Evolutionary conservation across 371 early-diverging fungal species (phyloP), one percentile per base, ranked within the genome.

Genomic region (Mortierella sp.): DNA sequence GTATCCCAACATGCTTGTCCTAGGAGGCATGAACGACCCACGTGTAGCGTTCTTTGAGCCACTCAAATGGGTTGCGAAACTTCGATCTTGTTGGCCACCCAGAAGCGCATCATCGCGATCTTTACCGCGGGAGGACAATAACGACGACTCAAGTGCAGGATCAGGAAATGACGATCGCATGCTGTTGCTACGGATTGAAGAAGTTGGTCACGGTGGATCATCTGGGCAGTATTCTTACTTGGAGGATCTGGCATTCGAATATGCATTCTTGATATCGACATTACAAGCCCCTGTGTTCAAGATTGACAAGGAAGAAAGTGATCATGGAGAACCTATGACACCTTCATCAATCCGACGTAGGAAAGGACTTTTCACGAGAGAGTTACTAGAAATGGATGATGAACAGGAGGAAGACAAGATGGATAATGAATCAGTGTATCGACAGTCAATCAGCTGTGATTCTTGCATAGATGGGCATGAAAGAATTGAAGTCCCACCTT

Each of bases 21-120:
- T 88, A 38, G 90, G 86, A 24, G 91, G 93, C 7, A 68, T 92
- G 78, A 90, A 90, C 61, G 92, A 92, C 65, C 92, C 90, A 4
- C 84, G 93, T 4, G 92, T 92, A n/a, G 69, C 82, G 22, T 84
- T 70, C 62, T 74, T 82, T 58, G 92, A 92, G 68, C 93, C 92
- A 3, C 70, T 86, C 55, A 92, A 93, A 63, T 91, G 87, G 86
- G 84, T 85, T 19, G 89, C 90, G 38, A 90, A 88, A 67, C 55
- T 91, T 47, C 64, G 92, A 32, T 72, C 76, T 1, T 72, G 72
- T 21, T 81, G 76, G 76, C 81, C 81, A 19, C 28, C 67, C 16
- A 68, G 33, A 66, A 65, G 61, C 40, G 24, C 64, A 16, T 3
- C 60, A 11, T n/a, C n/a, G 50, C 50, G 16, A 50, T 50, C 50